A percentile compares a stretch with the other conserved stretches of the same genome.
These are phyloP conservation scores for Sugiyamaella chiloensis DNA, from an alignment of 805 yeast genomes.

Conservation along the genomic window DNA sequence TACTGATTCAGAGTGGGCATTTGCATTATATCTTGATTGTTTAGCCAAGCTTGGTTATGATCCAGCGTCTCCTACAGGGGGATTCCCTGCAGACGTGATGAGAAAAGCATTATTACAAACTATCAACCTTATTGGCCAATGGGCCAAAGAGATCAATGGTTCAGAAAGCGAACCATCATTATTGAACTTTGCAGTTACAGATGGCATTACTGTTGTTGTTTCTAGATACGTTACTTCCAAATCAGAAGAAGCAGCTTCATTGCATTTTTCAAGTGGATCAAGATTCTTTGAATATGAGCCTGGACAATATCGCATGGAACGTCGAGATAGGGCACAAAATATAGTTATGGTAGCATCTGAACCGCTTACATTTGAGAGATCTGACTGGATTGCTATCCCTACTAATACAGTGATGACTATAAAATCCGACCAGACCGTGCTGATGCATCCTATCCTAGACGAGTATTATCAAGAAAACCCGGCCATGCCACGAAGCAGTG, in stretches of 20 bases:
- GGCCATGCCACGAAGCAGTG: slow-evolving; percentile 63
- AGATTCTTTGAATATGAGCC: slow-evolving; percentile 86
- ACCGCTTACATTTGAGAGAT: slow-evolving; percentile 93
- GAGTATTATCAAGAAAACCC: slow-evolving; percentile 81
- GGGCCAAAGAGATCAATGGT: slow-evolving; percentile 63
- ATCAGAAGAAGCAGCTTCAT: slow-evolving; percentile 93
- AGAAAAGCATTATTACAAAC: slow-evolving; percentile 70
- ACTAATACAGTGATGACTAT: slow-evolving; percentile 84
- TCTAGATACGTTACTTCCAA: slow-evolving; percentile 84
- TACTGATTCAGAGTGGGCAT: slow-evolving; percentile 92
- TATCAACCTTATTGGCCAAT: slow-evolving; percentile 68
- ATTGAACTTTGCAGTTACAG: slow-evolving; percentile 91
- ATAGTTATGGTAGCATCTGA: slow-evolving; percentile 97
- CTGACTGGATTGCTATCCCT: slow-evolving; percentile 97
- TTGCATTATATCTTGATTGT: slow-evolving; percentile 81
- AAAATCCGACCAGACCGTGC: slow-evolving; percentile 70
- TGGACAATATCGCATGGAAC: slow-evolving; percentile 91
- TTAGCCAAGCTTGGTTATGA: slow-evolving; percentile 72
- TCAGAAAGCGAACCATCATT: slow-evolving; percentile 67
- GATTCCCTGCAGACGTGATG: slow-evolving; percentile 45
- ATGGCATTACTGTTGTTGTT: slow-evolving; percentile 82
- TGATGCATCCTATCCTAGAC: slow-evolving; percentile 85
- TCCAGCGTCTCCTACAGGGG: slow-evolving; percentile 56
- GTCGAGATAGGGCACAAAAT: slow-evolving; percentile 87
- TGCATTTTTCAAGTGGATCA: slow-evolving; percentile 92